Percentiles rank a stretch among this genome's conserved stretches.
Conservation (phyloP, 208 protist genomes). For the Naegleria gruberi region DNA sequence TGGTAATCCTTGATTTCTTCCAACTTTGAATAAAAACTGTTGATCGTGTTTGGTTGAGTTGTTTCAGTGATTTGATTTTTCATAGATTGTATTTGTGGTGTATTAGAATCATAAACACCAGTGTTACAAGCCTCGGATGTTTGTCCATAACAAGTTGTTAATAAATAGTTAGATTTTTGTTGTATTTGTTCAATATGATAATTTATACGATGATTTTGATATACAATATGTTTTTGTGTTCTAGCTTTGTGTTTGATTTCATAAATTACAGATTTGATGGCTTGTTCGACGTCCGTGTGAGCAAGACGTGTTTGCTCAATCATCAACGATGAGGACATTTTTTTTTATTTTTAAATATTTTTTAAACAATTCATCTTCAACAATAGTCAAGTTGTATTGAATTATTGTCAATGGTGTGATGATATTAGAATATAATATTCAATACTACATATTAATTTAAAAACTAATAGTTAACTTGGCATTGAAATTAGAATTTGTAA, state of each 20-base stretch:
- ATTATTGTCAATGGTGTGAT: no score
- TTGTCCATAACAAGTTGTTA: neutral
- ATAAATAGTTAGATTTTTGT: neutral
- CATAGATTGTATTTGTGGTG: neutral
- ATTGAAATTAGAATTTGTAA: no score
- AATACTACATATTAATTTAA: no score
- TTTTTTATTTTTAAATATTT: neutral
- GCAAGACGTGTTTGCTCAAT: neutral
- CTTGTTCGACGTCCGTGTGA: neutral
- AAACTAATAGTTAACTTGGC: no score
- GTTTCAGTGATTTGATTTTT: neutral
- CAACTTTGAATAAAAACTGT: neutral
- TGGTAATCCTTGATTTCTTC: slow-evolving; percentile 43
- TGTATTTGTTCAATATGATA: neutral
- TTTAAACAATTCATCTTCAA: no score
- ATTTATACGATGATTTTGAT: slow-evolving; percentile 15
- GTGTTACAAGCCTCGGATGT: neutral
- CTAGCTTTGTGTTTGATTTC: slow-evolving; percentile 11
- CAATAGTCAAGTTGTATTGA: no score
- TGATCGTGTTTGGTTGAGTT: neutral
- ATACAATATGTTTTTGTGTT: slow-evolving; percentile 7
- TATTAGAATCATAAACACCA: neutral
- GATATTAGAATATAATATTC: no score
- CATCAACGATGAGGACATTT: neutral
- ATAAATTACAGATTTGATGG: neutral